A percentile compares a stretch with the other conserved stretches of the same genome.
phyloP scores from a whole-genome alignment of 148 eudicot species.

The Rhododendron simsii region DNA sequence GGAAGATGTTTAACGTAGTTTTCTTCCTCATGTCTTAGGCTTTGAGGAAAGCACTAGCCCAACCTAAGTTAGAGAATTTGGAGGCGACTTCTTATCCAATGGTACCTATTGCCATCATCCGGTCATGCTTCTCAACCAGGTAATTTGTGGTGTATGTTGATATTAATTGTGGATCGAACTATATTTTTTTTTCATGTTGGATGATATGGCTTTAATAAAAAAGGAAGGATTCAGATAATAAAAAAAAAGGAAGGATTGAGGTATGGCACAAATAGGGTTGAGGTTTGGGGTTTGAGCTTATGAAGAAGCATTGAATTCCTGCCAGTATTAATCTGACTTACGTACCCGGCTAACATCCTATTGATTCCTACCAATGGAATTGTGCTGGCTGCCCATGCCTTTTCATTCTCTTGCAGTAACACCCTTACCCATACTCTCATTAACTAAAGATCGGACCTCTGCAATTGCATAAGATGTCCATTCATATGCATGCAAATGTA shows the following conservation, averaged over 20 bases:
- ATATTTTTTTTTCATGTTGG: neutral
- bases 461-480: neutral
- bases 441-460: neutral
- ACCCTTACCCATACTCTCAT: neutral
- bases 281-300: neutral
- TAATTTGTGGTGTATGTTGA: constrained; percentile 10
- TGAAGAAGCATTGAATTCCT: neutral
- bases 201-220: neutral
- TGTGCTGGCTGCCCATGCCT: neutral
- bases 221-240: neutral
- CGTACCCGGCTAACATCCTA: neutral
- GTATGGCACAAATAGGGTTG: neutral
- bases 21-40: constrained; percentile 34
- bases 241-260: neutral
- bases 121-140: constrained; percentile 94
- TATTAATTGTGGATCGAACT: neutral
- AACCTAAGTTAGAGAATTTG: constrained; percentile 32
- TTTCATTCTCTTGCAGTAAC: neutral
- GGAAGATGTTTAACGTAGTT: neutral
- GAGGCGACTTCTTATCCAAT: constrained; percentile 62
- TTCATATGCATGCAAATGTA: neutral
- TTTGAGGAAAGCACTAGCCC: constrained; percentile 58
- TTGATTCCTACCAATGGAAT: neutral
- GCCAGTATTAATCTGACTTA: neutral
- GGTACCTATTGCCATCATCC: constrained; percentile 68